phyloP scores from a whole-genome alignment of 257 asterid species.

The Solanum gandarillasii region DNA sequence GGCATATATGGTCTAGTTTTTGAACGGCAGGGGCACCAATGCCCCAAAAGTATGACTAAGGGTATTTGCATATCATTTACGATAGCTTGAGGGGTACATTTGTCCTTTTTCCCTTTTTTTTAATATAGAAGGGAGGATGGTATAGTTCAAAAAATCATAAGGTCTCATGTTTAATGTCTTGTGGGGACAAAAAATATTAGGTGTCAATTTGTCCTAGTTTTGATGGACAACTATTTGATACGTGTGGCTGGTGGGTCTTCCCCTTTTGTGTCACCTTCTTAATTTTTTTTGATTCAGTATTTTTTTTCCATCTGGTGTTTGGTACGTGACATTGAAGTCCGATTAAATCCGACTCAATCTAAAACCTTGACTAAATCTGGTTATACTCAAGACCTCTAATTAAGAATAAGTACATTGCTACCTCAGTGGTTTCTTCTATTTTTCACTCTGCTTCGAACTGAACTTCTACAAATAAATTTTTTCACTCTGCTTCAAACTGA shows the following conservation, averaged over 20 bases:
- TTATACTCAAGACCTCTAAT: too few relatives aligned
- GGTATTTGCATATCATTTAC: too few relatives aligned
- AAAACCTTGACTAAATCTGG: too few relatives aligned
- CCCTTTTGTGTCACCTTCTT: neutral
- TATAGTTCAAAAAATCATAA: neutral
- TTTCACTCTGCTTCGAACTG: neutral
- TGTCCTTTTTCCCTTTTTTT: too few relatives aligned
- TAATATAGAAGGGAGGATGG: neutral
- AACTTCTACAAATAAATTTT: too few relatives aligned
- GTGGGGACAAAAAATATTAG: neutral
- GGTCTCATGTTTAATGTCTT: neutral
- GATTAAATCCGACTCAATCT: neutral
- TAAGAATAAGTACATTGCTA: too few relatives aligned
- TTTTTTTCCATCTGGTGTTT: too few relatives aligned
- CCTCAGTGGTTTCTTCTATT: too few relatives aligned
- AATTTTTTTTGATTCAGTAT: accelerated
- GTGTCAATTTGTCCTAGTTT: neutral
- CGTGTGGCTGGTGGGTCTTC: neutral
- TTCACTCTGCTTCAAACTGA: neutral
- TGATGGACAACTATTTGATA: neutral
- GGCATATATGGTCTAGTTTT: too few relatives aligned
- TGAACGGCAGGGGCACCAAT: too few relatives aligned
- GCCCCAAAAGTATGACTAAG: too few relatives aligned
- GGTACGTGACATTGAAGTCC: accelerated
- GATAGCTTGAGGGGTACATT: too few relatives aligned